Evolutionary conservation across 2,329 filamentous ascomycete species (phyloP), one percentile per base, ranked within the genome.

Genomic region (Fonsecaea erecta): DNA sequence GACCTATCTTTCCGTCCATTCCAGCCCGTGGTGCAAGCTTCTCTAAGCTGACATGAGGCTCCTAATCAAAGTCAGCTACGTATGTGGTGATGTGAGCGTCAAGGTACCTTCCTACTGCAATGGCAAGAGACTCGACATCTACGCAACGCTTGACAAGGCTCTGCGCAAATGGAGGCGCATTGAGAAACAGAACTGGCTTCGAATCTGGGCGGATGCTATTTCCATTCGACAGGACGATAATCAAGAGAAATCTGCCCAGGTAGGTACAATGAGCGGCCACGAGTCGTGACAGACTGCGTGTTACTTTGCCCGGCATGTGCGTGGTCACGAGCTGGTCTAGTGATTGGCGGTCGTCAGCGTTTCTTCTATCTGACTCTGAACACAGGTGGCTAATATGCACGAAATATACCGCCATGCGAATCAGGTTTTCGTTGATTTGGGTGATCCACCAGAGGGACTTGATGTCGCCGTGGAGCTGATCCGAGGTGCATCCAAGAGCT

Each of bases 61-160:
- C 9, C 26, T 24, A n/a, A 16, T 24, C 43, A 48, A n/a, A 48
- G 43, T 48, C 43, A 48, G 43, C 43, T 48, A 48, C 43, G 43
- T 48, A 2, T 48, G 43, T 24, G 43, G 43, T 2, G 43, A 48
- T 26, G 43, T 48, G 21, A 48, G 1, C 12, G 26, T n/a, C 11
- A 48, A 48, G 18, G 43, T 48, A 24, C 43, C 43, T 3, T 48
- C 43, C 43, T 48, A 24, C 21, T 48, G 43, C 43, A 48, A 48
- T 48, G 43, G 43, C 21, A 48, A 48, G 21, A 48, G 43, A 24
- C 43, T 48, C 43, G 43, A 48, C 11, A 48, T 48, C 43, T 48
- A 48, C 21, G 18, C 21, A 12, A 48, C 18, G 3, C 43, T 48
- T 3, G 43, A 48, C 43, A 48, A 48, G 21, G 43, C 43, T 24